These are phyloP conservation scores for Pneumocystis murina DNA, from an alignment of 1,139 yeast genomes.

Conservation along the genomic window DNA sequence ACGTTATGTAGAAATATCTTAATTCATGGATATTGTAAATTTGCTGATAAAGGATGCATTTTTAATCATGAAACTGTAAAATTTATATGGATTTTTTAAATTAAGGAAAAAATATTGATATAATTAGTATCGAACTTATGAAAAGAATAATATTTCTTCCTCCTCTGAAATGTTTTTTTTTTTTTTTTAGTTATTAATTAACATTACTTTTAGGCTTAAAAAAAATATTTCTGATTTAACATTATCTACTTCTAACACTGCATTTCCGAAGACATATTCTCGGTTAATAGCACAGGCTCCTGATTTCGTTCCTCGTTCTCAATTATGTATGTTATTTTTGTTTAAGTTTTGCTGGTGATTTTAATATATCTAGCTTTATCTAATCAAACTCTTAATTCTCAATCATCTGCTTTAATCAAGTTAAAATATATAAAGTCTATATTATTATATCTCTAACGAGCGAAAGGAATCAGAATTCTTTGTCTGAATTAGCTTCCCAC, in stretches of 20 bases:
- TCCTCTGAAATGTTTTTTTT: constrained; percentile 4
- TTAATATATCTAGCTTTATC: neutral
- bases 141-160: neutral
- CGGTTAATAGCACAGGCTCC: neutral
- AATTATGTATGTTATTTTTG: neutral
- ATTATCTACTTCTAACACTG: neutral
- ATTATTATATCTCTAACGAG: neutral
- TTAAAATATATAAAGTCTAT: neutral
- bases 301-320: neutral
- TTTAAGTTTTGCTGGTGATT: neutral
- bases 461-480: neutral
- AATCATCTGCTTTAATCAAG: neutral
- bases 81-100: neutral
- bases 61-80: constrained; percentile 43
- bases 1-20: constrained; percentile 65
- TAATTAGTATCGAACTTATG: neutral
- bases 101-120: neutral
- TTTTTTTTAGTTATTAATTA: constrained; percentile 31
- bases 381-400: neutral
- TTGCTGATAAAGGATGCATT: constrained; percentile 77
- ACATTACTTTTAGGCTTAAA: constrained; percentile 43
- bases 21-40: constrained; percentile 80
- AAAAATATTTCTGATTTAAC: neutral
- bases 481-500: neutral
- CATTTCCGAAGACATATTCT: neutral